phyloP scores from a whole-genome alignment of 495 filamentous ascomycete genomes.

The Annulohypoxylon stygium region DNA sequence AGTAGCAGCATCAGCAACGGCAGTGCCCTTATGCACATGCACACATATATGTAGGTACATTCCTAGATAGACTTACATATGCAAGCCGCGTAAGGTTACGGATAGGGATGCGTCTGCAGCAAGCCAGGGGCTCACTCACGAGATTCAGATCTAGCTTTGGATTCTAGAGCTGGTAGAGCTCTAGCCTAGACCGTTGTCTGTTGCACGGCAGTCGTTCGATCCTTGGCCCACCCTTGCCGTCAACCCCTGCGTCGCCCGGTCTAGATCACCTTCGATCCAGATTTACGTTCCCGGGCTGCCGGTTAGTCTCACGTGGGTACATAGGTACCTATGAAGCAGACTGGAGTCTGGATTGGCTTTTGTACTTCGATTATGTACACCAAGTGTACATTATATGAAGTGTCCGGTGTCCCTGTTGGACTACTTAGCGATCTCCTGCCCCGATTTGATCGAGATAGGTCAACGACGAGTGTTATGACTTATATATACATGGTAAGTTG shows the following conservation, averaged over 20 bases:
- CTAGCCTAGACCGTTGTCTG: constrained; percentile 44
- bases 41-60: constrained; percentile 19
- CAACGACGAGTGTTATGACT: not conserved
- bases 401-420: not conserved
- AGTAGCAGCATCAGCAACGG: not conserved
- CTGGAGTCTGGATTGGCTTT: not conserved
- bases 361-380: not conserved
- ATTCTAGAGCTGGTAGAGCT: constrained; percentile 35
- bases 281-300: constrained; percentile 15
- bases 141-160: constrained; percentile 27
- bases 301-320: not conserved
- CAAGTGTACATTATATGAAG: not conserved
- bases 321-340: constrained; percentile 5
- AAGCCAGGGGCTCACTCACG: constrained; percentile 30
- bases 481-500: not conserved
- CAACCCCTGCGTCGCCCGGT: constrained; percentile 44
- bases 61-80: constrained; percentile 31
- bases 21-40: constrained; percentile 22
- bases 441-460: not conserved
- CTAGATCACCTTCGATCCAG: constrained; percentile 35
- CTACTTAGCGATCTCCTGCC: not conserved
- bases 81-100: constrained; percentile 40
- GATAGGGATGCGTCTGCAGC: constrained; percentile 38
- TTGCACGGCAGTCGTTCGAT: constrained; percentile 46
- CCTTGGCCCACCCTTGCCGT: constrained; percentile 42